Percentiles rank a stretch among this genome's conserved stretches.
Conservation (phyloP, 192 early-diverging fungal genomes). For the Funneliformis mosseae region DNA sequence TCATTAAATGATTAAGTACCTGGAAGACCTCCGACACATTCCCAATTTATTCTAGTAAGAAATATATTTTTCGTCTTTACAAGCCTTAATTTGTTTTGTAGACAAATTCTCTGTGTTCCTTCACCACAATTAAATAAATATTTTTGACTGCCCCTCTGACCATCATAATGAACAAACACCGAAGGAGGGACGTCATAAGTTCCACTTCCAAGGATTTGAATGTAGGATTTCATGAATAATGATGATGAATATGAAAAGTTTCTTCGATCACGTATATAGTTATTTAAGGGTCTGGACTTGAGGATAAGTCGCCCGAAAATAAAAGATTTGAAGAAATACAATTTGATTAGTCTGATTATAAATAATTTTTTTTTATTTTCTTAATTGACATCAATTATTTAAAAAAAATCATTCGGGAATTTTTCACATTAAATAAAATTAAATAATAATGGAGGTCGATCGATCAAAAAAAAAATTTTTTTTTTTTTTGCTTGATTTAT, state of each 20-base stretch:
- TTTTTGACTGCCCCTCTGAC: conserved; percentile 45
- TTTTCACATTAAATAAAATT: too few species aligned
- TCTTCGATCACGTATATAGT: background rate
- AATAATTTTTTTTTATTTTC: too few species aligned
- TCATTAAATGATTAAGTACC: conserved; percentile 50
- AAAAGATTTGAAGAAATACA: background rate
- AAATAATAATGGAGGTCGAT: too few species aligned
- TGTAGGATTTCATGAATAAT: conserved; percentile 52
- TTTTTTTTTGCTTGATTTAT: too few species aligned
- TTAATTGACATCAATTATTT: too few species aligned
- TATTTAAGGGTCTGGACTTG: background rate
- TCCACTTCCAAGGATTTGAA: conserved; percentile 53
- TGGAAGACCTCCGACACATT: conserved; percentile 84
- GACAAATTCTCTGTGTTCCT: conserved; percentile 83
- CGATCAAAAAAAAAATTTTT: too few species aligned
- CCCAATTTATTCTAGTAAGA: conserved; percentile 84
- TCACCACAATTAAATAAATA: conserved; percentile 96
- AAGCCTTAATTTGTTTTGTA: conserved; percentile 74
- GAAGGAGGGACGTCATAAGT: conserved; percentile 59
- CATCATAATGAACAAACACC: conserved; percentile 75
- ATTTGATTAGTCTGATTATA: background rate
- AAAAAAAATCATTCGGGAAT: too few species aligned
- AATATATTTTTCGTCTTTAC: conserved; percentile 78
- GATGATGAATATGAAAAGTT: conserved; percentile 38
- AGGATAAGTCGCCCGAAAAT: background rate